Percentiles rank a stretch among this genome's conserved stretches.
Evolutionary conservation across 1,284 basidiomycete genomes (phyloP).

Genomic region (Marasmius oreades): DNA sequence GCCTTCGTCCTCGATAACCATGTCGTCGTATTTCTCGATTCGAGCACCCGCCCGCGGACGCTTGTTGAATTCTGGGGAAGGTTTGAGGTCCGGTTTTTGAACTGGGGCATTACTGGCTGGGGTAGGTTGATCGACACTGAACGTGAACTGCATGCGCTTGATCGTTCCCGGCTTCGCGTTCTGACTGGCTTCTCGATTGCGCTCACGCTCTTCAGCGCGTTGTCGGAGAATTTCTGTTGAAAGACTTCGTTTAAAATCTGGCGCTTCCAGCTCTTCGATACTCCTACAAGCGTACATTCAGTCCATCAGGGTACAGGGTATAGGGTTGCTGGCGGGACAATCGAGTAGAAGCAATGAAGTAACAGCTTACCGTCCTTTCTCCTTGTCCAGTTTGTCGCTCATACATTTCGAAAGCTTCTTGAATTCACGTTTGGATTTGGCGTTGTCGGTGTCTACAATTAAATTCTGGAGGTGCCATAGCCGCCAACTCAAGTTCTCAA

Average conservation of each 20-base stretch:
- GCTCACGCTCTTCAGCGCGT: constrained; percentile 75
- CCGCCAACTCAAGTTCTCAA: constrained; percentile 85
- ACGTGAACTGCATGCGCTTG: constrained; percentile 83
- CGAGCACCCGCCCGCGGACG: constrained; percentile 22
- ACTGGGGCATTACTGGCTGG: constrained; percentile 42
- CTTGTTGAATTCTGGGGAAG: constrained; percentile 64
- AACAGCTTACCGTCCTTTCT: constrained; percentile 71
- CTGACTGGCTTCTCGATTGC: constrained; percentile 66
- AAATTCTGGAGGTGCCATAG: constrained; percentile 85
- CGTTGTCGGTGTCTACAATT: constrained; percentile 84
- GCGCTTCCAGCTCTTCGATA: constrained; percentile 77
- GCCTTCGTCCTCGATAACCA: constrained; percentile 28
- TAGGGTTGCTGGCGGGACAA: constrained; percentile 18
- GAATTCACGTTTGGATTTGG: constrained; percentile 81
- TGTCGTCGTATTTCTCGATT: constrained; percentile 23
- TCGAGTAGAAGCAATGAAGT: constrained; percentile 6
- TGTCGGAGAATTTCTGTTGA: constrained; percentile 74
- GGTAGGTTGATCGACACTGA: constrained; percentile 68
- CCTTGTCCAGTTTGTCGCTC: constrained; percentile 85
- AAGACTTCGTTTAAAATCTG: constrained; percentile 69
- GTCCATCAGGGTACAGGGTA: neutral
- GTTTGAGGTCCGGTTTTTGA: constrained; percentile 64
- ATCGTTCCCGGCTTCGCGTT: constrained; percentile 63
- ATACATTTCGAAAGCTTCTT: constrained; percentile 79
- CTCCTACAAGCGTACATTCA: constrained; percentile 39